These are phyloP conservation scores for Basidiobolus meristosporus DNA, from an alignment of 371 early-diverging fungal genomes.

Conservation along the genomic window DNA sequence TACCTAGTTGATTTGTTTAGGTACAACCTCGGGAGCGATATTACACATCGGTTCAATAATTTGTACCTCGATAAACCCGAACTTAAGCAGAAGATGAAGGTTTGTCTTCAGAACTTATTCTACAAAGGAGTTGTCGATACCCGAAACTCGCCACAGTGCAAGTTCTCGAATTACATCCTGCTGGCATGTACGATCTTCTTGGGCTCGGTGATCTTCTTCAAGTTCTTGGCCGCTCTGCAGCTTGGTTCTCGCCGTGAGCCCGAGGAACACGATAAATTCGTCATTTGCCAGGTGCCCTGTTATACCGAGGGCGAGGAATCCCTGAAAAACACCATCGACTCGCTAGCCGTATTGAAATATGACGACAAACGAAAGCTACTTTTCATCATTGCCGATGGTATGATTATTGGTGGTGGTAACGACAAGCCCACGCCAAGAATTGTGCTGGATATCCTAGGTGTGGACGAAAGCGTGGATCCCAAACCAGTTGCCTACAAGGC, in stretches of 20 bases:
- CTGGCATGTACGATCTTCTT: conserved; percentile 58
- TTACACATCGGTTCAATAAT: conserved; percentile 2
- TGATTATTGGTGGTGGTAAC: conserved; percentile 92
- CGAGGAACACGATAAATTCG: conserved; percentile 76
- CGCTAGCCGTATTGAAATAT: conserved; percentile 78
- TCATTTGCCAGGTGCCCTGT: conserved; percentile 87
- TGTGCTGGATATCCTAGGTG: conserved; percentile 84
- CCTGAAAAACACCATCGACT: conserved; percentile 84
- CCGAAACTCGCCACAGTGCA: conserved; percentile 60
- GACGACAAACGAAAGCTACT: conserved; percentile 92
- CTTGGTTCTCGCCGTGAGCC: conserved; percentile 54
- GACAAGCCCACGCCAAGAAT: conserved; percentile 95
- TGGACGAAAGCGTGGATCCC: conserved; percentile 71
- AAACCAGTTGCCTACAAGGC: conserved; percentile 85
- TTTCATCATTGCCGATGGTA: conserved; percentile 79
- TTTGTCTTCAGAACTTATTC: conserved; percentile 70
- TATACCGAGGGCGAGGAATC: conserved; percentile 94
- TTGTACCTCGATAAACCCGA: conserved; percentile 3
- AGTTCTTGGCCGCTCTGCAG: conserved; percentile 82
- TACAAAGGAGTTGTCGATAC: conserved; percentile 78
- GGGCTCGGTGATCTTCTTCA: conserved; percentile 70
- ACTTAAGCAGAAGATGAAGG: conserved; percentile 11
- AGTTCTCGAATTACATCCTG: conserved; percentile 76
- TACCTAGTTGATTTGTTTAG: conserved; percentile 43
- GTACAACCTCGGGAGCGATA: conserved; percentile 32